Evolutionary conservation across 2,329 filamentous ascomycete species (phyloP).

Genomic region (Pyricularia sp.): DNA sequence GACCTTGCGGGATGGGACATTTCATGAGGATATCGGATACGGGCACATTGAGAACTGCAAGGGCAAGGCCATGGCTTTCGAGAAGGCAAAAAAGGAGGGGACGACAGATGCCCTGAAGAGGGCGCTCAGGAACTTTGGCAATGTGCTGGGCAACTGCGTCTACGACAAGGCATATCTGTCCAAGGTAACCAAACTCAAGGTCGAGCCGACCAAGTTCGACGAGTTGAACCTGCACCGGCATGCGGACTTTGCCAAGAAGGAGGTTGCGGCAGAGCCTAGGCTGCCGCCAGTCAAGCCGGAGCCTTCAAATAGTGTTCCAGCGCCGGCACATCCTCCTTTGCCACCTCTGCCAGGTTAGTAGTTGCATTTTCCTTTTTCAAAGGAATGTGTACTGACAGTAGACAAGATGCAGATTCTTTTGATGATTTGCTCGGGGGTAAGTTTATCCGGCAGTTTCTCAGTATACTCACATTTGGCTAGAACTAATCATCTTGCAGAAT

Average conservation of each 20-base stretch:
- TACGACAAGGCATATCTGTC: slow-evolving; percentile 92
- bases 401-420: slow-evolving; percentile 27
- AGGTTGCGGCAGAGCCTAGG: slow-evolving; percentile 15
- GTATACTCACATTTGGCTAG: background rate
- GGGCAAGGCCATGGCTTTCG: slow-evolving; percentile 88
- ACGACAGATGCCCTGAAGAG: slow-evolving; percentile 90
- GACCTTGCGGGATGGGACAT: slow-evolving; percentile 86
- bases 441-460: slow-evolving; percentile 4
- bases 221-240: slow-evolving; percentile 72
- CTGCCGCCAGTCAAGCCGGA: background rate
- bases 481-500: slow-evolving; percentile 30
- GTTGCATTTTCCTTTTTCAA: background rate
- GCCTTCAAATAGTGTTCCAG: background rate
- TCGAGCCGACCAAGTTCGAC: slow-evolving; percentile 63
- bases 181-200: slow-evolving; percentile 84
- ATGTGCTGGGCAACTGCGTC: slow-evolving; percentile 94
- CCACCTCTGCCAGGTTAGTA: slow-evolving; percentile 2
- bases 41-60: slow-evolving; percentile 94
- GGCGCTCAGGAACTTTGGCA: slow-evolving; percentile 81
- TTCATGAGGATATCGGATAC: slow-evolving; percentile 94
- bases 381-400: background rate
- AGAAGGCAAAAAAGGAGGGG: slow-evolving; percentile 97
- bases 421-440: slow-evolving; percentile 37
- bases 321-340: slow-evolving; percentile 10
- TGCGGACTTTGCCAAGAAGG: slow-evolving; percentile 56